Base-by-base conservation (phyloP, 2,329 filamentous ascomycete genomes). In the Trichocomaceae sp. region DNA sequence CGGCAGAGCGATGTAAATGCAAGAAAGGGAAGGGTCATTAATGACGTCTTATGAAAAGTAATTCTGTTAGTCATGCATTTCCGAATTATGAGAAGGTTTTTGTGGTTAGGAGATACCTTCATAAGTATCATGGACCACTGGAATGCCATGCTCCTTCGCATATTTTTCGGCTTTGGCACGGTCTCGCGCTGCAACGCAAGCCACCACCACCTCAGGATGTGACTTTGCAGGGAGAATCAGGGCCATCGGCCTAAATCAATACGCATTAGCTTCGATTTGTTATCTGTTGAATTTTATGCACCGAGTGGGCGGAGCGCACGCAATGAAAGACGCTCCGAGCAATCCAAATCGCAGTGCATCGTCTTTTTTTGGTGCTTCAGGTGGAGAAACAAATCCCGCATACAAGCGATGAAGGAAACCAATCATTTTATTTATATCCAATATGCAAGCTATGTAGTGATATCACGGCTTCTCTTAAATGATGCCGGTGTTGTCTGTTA, bases 131-230 rank as follows among this genome's bases (percentile, higher is more conserved):
- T 75, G 69, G 7, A 78, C 75, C 31, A 75, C 70, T 0, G 74
- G 75, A 46, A 83, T 79, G 12, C 68, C 68, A 62, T 81, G 68
- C 52, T 75, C 77, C 59, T 75, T 75, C 1, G 78, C 79, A 64
- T 72, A 82, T 0, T 67, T 69, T 47, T 72, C 64, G 0, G 79
- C 80, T 55, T 68, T 75, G 7, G 63, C 64, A 22, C 59, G 66
- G 61, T 79, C 74, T 3, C 79, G 71, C 3, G 79, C 77, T 1
- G 79, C 79, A 2, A 83, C 72, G 6, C 73, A 76, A 9, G 75
- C 70, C 13, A 83, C 56, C 12, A 80, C 65, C 12, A 82, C 75
- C 44, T 80, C 77, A 0, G 79, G 69, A 59, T 83, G 79, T 3
- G 70, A 73, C 55, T 69, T 74, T 15, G 79, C 78, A 0, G 79